Evolutionary conservation across 179 eudicot genomes (phyloP).

Genomic region (Beta corolliflora): DNA sequence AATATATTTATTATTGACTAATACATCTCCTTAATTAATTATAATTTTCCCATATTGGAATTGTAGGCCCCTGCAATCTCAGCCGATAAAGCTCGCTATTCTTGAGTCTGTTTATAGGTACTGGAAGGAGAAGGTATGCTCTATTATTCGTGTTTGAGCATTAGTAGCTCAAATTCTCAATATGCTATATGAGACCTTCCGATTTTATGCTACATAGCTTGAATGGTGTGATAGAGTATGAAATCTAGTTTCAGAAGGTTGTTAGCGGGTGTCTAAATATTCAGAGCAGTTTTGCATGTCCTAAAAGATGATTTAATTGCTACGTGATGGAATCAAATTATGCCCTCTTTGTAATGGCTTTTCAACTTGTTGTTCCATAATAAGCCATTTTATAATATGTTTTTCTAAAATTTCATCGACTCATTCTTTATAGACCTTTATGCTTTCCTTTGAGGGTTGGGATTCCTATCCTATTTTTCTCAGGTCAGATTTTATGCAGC

Average conservation of each 20-base stretch:
- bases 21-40: neutral
- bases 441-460: neutral
- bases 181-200: neutral
- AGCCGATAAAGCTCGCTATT: slow-evolving; percentile 33
- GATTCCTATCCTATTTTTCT: too few species aligned
- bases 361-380: neutral
- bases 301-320: neutral
- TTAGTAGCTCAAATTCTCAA: neutral
- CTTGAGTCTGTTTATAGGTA: slow-evolving; percentile 51
- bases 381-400: too few species aligned
- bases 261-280: too few species aligned
- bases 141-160: neutral
- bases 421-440: too few species aligned
- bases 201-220: too few species aligned
- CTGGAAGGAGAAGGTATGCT: slow-evolving; percentile 52
- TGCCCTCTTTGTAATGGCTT: neutral
- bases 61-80: slow-evolving; percentile 47
- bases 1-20: neutral
- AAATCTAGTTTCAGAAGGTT: neutral
- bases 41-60: slow-evolving; percentile 15
- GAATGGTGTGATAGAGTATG: neutral
- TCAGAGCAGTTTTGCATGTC: neutral
- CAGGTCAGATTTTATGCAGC: too few species aligned
- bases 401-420: too few species aligned
- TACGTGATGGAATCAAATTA: neutral